A percentile compares a stretch with the other conserved stretches of the same genome.
phyloP scores from a whole-genome alignment of 176 grass and related monocot genomes.

The Oryza coarctata region DNA sequence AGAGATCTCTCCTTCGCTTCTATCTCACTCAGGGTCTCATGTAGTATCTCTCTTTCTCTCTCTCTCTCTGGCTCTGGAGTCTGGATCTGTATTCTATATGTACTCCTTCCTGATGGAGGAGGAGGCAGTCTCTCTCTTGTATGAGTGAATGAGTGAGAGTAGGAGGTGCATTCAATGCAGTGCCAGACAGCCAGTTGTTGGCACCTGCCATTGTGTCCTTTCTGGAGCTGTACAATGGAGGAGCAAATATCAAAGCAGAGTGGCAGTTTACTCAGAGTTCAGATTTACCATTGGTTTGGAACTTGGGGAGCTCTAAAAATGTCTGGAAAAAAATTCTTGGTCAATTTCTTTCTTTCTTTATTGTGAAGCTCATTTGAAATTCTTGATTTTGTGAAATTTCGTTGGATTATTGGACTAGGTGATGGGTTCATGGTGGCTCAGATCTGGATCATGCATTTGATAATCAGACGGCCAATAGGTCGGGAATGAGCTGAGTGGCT shows the following conservation, averaged over 20 bases:
- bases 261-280: background rate
- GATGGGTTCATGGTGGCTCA: background rate
- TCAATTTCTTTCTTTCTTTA: background rate
- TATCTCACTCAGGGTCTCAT: background rate
- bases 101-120: constrained; percentile 16
- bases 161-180: background rate
- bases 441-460: background rate
- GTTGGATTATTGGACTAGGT: background rate
- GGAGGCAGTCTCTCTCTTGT: background rate
- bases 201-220: background rate
- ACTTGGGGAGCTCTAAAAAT: background rate
- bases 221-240: background rate
- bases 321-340: background rate
- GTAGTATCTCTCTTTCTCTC: background rate
- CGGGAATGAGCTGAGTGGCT: background rate
- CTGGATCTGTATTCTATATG: constrained; percentile 3
- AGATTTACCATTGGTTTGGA: background rate
- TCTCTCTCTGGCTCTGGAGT: background rate
- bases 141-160: background rate
- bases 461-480: background rate
- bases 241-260: background rate
- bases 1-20: background rate
- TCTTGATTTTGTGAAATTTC: background rate
- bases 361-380: too few relatives aligned
- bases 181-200: background rate